phyloP scores from a whole-genome alignment of 2,329 filamentous ascomycete species.

The Microsporum audouinii region DNA sequence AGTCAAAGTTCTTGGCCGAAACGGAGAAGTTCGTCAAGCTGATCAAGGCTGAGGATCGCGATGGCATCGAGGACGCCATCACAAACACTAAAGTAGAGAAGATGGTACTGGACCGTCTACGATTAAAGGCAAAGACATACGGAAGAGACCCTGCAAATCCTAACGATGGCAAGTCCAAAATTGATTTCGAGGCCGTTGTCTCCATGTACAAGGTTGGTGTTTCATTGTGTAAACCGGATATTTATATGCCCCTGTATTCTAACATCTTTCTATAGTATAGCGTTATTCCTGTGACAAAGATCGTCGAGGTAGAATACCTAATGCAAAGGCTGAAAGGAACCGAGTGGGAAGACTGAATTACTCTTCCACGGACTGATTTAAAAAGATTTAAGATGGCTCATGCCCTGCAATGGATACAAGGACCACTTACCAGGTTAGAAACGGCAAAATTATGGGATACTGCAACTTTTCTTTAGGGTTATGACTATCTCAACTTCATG shows the following conservation, averaged over 20 bases:
- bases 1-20: conserved; percentile 84
- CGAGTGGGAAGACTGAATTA: conserved; percentile 33
- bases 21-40: conserved; percentile 66
- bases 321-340: conserved; percentile 70
- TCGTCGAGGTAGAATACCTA: conserved; percentile 94
- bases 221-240: background rate
- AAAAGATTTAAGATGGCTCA: background rate
- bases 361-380: background rate
- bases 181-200: conserved; percentile 83
- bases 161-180: conserved; percentile 50
- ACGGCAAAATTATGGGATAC: background rate
- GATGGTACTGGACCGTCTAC: conserved; percentile 76
- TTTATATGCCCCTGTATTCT: conserved; percentile 5
- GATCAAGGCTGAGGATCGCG: conserved; percentile 68
- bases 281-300: conserved; percentile 95
- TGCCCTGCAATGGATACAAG: background rate
- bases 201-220: conserved; percentile 60
- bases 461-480: background rate
- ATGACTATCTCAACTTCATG: background rate
- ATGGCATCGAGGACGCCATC: conserved; percentile 78
- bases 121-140: conserved; percentile 85
- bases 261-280: conserved; percentile 40
- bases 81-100: conserved; percentile 81
- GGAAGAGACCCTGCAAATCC: conserved; percentile 69
- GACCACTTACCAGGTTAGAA: background rate